Evolutionary conservation across 2,329 filamentous ascomycete species (phyloP), one percentile per base, ranked within the genome.

Genomic region (Dactylonectria macrodidyma): DNA sequence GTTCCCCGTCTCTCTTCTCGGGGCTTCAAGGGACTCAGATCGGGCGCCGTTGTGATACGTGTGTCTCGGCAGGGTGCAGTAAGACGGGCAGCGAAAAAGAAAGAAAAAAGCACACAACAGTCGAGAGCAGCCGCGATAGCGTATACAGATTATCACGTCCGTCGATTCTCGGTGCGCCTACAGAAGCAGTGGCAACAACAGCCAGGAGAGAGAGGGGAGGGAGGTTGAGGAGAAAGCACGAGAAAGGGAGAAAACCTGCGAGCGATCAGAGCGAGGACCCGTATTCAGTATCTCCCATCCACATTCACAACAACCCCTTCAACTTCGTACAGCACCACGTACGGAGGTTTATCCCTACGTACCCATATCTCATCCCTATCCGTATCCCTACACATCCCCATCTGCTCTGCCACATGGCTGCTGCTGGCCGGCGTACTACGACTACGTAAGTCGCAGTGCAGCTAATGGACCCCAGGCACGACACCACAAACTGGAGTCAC

Each of bases 371-470:
- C 55, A 75, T 72, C 73, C 69, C 63, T 70, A 75, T 52, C 26
- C 50, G 11, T 34, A 66, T 66, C 57, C 58, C 71, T 67, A 64
- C 63, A 63, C 55, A 59, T 66, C 59, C 67, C 67, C 64, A 46
- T 71, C 69, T 60, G 38, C 57, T 74, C 58, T 69, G 66, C 70
- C 73, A 71, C 70, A 70, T 58, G 54, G 57, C 50, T 54, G 48
- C 56, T 36, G 62, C 30, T 44, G 36, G 22, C 38, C 55, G 48
- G 10, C 44, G 19, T 59, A 38, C 63, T 48, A 57, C 47, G 62
- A 57, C 57, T 56, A 61, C 64, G 59, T 66, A 66, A 59, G 64
- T 59, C 41, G 52, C 10, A 12, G 41, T 62, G 63, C 41, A 19
- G 16, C 63, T 22, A 26, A 52, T 50, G 38, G 50, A 24, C 33